These are phyloP conservation scores for Puccinia brachypodii DNA, from an alignment of 1,284 basidiomycete genomes.

Conservation along the genomic window DNA sequence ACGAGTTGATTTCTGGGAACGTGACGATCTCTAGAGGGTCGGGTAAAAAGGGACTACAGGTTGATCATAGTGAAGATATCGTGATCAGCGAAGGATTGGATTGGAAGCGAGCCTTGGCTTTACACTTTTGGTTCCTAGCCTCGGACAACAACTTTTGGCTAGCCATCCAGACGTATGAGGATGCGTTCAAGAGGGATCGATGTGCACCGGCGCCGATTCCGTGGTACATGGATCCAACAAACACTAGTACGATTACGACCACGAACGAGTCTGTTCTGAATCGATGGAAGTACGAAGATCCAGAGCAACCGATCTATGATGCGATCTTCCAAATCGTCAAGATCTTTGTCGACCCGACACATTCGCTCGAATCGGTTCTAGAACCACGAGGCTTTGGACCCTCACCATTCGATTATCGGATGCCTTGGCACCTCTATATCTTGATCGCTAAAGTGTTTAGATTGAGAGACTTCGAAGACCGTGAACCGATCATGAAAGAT, in stretches of 20 bases:
- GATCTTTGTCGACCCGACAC: conserved; percentile 65
- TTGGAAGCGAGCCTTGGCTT: conserved; percentile 91
- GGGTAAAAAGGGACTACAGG: conserved; percentile 61
- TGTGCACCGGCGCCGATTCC: conserved; percentile 57
- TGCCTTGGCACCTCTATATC: conserved; percentile 92
- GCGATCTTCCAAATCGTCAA: conserved; percentile 80
- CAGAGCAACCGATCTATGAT: conserved; percentile 62
- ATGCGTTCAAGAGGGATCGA: conserved; percentile 53
- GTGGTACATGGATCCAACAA: conserved; percentile 64
- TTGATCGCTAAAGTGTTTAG: conserved; percentile 78
- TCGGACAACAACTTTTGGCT: conserved; percentile 48
- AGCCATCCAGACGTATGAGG: conserved; percentile 64
- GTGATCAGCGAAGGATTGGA: conserved; percentile 78
- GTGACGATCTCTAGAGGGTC: conserved; percentile 67
- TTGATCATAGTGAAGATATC: conserved; percentile 67
- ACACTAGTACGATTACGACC: conserved; percentile 9
- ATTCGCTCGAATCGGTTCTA: conserved; percentile 62
- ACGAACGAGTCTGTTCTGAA: neutral
- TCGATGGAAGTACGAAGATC: conserved; percentile 31
- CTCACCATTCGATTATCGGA: conserved; percentile 73
- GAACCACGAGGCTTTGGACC: conserved; percentile 72
- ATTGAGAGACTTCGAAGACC: conserved; percentile 80
- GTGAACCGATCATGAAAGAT: conserved; percentile 60
- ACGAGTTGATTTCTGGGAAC: conserved; percentile 80
- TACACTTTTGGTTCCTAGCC: conserved; percentile 82